Evolutionary conservation across 345 rosid genomes (phyloP).

Genomic region (Moricandia arvensis): DNA sequence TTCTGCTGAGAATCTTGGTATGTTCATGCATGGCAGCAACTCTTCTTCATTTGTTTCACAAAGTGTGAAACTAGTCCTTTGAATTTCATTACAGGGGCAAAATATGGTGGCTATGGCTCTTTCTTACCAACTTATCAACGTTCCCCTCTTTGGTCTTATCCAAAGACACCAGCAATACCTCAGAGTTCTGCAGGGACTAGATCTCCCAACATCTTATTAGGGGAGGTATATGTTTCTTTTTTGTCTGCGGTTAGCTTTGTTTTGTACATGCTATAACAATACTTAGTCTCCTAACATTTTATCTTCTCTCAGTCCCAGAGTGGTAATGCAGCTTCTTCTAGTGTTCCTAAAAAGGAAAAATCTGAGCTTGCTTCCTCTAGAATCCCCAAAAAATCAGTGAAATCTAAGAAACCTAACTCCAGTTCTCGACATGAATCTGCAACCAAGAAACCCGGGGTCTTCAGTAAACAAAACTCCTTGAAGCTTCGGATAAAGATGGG

Average conservation of each 20-base stretch:
- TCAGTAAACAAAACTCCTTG: background rate
- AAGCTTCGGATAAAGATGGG: background rate
- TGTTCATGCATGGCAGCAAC: background rate
- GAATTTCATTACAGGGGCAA: background rate
- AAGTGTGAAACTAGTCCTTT: background rate
- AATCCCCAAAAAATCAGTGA: background rate
- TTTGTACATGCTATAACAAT: background rate
- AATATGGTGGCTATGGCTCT: background rate
- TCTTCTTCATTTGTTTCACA: background rate
- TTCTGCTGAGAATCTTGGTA: background rate
- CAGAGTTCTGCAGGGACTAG: background rate
- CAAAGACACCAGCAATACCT: background rate
- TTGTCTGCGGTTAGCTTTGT: background rate
- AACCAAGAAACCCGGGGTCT: background rate
- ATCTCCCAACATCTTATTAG: background rate
- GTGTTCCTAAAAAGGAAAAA: background rate
- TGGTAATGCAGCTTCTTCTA: background rate
- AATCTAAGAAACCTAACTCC: background rate
- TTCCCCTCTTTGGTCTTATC: background rate
- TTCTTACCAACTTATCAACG: background rate
- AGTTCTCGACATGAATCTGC: background rate
- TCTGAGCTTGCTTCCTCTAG: background rate
- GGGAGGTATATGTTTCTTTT: background rate
- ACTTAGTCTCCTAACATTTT: background rate
- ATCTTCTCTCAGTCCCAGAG: background rate